Evolutionary conservation across 2,329 filamentous ascomycete species (phyloP).

Genomic region (Monosporascus sp.): DNA sequence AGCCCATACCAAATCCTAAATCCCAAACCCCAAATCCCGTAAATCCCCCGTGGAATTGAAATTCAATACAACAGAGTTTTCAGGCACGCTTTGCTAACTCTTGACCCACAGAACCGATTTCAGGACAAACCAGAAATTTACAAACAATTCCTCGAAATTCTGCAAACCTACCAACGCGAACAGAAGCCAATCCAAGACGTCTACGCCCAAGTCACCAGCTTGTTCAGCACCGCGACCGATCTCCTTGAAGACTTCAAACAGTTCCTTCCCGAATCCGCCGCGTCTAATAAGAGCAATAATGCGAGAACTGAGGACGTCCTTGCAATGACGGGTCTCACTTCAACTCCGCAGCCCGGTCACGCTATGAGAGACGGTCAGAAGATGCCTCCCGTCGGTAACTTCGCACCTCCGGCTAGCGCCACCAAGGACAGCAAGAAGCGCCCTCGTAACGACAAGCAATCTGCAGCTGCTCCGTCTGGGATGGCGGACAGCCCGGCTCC

Average conservation of each 20-base stretch:
- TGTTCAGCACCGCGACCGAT: constrained; percentile 91
- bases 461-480: constrained; percentile 41
- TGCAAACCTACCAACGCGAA: constrained; percentile 96
- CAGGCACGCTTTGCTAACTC: not conserved
- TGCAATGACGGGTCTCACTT: constrained; percentile 40
- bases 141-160: constrained; percentile 96
- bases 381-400: constrained; percentile 92
- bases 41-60: no score
- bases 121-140: constrained; percentile 96
- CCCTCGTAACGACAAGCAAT: constrained; percentile 54
- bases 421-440: constrained; percentile 90
- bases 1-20: no score
- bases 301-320: constrained; percentile 63
- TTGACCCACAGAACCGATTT: constrained; percentile 73
- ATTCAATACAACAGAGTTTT: not conserved
- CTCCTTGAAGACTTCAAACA: constrained; percentile 98
- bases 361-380: constrained; percentile 58
- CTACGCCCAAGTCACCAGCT: constrained; percentile 88
- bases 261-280: constrained; percentile 83
- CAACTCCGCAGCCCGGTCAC: constrained; percentile 47
- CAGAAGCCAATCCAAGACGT: constrained; percentile 98
- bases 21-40: no score
- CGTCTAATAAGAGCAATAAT: constrained; percentile 53
- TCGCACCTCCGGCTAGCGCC: constrained; percentile 74
- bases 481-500: constrained; percentile 35